Conservation (phyloP, 768 basidiomycete species). For the Thelephora ganbajun region DNA sequence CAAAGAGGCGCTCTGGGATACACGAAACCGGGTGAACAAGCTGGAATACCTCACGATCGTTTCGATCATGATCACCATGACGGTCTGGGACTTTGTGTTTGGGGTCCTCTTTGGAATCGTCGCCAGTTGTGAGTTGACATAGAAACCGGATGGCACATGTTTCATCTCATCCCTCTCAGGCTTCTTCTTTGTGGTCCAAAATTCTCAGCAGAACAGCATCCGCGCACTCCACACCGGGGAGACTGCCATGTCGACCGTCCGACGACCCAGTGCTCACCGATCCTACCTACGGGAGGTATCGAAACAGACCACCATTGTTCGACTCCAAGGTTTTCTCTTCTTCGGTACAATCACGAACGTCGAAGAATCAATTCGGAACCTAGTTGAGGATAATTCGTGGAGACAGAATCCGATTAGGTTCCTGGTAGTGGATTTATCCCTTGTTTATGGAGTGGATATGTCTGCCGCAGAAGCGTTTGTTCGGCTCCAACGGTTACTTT, state of each 20-base stretch:
- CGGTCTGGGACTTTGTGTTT: constrained; percentile 85
- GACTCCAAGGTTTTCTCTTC: constrained; percentile 87
- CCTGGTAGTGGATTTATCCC: constrained; percentile 75
- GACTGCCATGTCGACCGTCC: constrained; percentile 78
- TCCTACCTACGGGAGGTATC: constrained; percentile 89
- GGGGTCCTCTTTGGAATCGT: constrained; percentile 89
- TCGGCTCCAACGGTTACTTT: constrained; percentile 70
- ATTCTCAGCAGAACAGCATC: constrained; percentile 75
- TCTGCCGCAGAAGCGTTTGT: constrained; percentile 93
- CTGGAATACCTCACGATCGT: constrained; percentile 72
- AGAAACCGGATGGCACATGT: neutral
- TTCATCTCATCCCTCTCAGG: constrained; percentile 25
- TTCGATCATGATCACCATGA: constrained; percentile 88
- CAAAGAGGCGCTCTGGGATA: constrained; percentile 96
- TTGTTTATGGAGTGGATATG: constrained; percentile 86
- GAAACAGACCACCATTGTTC: constrained; percentile 78
- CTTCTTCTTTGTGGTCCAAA: constrained; percentile 95
- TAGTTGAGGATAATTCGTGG: constrained; percentile 64
- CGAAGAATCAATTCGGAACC: constrained; percentile 70
- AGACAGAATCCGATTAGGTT: constrained; percentile 70
- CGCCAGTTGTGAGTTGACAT: constrained; percentile 55
- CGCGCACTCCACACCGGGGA: constrained; percentile 74
- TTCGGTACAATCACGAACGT: constrained; percentile 88
- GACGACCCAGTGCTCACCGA: constrained; percentile 76
- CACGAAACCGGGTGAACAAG: constrained; percentile 73